These are phyloP conservation scores for Blastomyces gilchristii DNA, from an alignment of 2,329 filamentous ascomycete genomes.

Conservation along the genomic window DNA sequence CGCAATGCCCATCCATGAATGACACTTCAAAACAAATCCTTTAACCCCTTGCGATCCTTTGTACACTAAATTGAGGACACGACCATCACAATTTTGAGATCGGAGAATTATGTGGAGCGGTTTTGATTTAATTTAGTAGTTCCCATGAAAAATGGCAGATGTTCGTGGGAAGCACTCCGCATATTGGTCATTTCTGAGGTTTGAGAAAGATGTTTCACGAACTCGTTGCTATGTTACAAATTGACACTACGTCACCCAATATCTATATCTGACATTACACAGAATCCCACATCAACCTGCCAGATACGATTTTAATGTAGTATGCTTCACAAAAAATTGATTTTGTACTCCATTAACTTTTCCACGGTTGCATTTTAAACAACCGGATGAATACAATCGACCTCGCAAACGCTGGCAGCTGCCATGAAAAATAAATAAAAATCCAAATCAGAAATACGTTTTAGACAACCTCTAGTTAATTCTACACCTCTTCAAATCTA, in stretches of 20 bases:
- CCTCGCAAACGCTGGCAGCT: not conserved
- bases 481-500: not conserved
- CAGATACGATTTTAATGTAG: not conserved
- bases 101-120: not conserved
- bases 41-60: too few species aligned
- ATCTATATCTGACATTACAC: too few species aligned
- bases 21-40: too few species aligned
- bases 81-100: too few species aligned
- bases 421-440: not conserved
- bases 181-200: too few species aligned
- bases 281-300: not conserved
- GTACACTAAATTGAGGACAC: not conserved
- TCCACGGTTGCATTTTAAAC: too few species aligned
- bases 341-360: not conserved
- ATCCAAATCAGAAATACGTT: not conserved
- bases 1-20: not conserved
- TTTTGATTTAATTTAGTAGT: not conserved
- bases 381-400: not conserved
- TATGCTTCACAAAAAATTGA: not conserved
- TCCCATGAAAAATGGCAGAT: not conserved
- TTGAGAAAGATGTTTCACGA: not conserved
- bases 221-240: not conserved
- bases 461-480: too few species aligned
- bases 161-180: not conserved
- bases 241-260: not conserved